phyloP scores from a whole-genome alignment of 139 green algal genomes.

The Chlamydomonas eustigma region DNA sequence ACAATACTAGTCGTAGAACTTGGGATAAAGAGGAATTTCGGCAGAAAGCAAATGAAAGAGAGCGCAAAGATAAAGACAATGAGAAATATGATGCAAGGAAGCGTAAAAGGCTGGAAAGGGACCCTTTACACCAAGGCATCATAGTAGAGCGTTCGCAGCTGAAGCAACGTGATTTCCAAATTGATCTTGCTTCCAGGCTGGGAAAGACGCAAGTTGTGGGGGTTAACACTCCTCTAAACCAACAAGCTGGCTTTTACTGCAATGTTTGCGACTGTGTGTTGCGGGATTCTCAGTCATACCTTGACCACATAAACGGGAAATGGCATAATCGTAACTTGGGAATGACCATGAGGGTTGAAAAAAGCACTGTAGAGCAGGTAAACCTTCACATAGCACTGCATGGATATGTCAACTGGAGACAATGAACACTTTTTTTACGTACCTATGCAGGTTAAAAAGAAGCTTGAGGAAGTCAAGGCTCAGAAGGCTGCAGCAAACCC shows the following conservation, averaged over 20 bases:
- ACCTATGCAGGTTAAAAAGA: conserved; percentile 1
- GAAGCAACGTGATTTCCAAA: conserved; percentile 63
- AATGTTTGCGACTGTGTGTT: conserved; percentile 93
- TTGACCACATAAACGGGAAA: conserved; percentile 99
- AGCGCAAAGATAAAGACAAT: conserved; percentile 40
- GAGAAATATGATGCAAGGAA: conserved; percentile 58
- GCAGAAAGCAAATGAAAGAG: conserved; percentile 62
- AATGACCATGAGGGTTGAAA: conserved; percentile 93
- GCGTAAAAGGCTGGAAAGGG: conserved; percentile 69
- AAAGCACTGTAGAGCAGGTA: conserved; percentile 77
- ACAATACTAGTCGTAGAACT: conserved; percentile 66
- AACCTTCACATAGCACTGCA: too few relatives aligned
- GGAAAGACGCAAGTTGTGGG: conserved; percentile 55
- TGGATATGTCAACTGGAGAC: too few relatives aligned
- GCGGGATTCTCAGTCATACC: conserved; percentile 85
- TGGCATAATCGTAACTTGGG: conserved; percentile 91
- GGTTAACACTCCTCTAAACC: conserved; percentile 69
- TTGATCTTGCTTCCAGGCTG: conserved; percentile 74
- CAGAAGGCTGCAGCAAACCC: conserved; percentile 31
- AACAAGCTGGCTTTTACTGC: conserved; percentile 94
- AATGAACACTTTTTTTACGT: background rate
- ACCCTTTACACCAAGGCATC: conserved; percentile 84
- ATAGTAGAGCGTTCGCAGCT: conserved; percentile 78
- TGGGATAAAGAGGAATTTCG: conserved; percentile 82
- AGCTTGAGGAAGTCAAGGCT: conserved; percentile 18